Percentiles rank a stretch among this genome's conserved stretches.
Conservation (phyloP, 1,284 basidiomycete genomes). For the Cryptococcus amylolentus region DNA sequence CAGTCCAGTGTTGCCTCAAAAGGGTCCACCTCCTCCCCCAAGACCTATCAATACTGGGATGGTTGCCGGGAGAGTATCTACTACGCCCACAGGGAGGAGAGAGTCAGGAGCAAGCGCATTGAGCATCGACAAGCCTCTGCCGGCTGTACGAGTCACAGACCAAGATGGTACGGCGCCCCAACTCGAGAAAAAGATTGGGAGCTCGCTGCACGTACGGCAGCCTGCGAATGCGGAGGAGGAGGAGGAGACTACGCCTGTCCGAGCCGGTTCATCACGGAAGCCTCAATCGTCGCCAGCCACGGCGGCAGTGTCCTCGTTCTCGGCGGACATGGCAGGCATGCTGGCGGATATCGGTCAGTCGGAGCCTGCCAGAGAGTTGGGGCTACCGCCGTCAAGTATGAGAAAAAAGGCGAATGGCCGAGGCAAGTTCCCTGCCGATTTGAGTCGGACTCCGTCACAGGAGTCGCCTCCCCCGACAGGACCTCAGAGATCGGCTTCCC, state of each 20-base stretch:
- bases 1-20: too few relatives aligned
- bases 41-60: too few relatives aligned
- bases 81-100: conserved; percentile 4
- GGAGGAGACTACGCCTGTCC: conserved; percentile 7
- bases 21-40: too few relatives aligned
- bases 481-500: background rate
- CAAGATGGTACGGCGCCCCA: background rate
- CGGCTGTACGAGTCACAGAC: conserved; percentile 4
- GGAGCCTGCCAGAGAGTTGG: conserved; percentile 34
- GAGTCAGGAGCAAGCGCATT: conserved; percentile 5
- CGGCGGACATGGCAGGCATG: conserved; percentile 41
- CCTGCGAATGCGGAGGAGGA: conserved; percentile 19
- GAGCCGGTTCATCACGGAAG: background rate
- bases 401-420: conserved; percentile 3
- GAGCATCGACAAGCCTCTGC: conserved; percentile 14
- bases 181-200: conserved; percentile 5
- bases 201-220: conserved; percentile 23
- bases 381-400: conserved; percentile 32
- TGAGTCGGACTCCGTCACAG: conserved; percentile 5
- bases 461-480: too few relatives aligned
- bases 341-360: conserved; percentile 34
- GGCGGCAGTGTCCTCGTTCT: conserved; percentile 27
- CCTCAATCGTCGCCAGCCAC: conserved; percentile 14
- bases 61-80: background rate
- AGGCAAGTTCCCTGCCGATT: conserved; percentile 5